Evolutionary conservation across 768 basidiomycete species (phyloP).

Genomic region (Cystobasidium ongulense): DNA sequence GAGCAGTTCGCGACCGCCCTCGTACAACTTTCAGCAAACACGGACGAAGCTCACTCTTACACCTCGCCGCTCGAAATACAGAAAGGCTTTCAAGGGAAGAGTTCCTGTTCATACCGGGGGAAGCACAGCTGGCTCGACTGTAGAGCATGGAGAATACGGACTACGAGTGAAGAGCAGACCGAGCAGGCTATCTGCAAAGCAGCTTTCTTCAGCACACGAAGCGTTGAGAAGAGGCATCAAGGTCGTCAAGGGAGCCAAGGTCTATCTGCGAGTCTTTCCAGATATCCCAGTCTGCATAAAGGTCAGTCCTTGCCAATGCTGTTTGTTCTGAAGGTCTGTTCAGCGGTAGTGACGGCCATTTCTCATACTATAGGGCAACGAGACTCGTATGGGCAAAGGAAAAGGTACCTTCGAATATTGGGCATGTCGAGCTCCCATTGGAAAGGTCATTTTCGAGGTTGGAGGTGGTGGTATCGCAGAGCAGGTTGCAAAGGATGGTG

Average conservation of each 20-base stretch:
- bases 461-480: constrained; percentile 81
- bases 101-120: constrained; percentile 80
- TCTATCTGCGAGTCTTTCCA: constrained; percentile 83
- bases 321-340: no score
- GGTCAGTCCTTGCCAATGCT: constrained; percentile 48
- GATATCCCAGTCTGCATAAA: constrained; percentile 97
- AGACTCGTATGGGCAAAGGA: constrained; percentile 99
- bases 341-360: no score
- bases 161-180: constrained; percentile 66
- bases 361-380: constrained; percentile 86
- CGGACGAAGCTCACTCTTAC: constrained; percentile 50
- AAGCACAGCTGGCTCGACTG: constrained; percentile 82
- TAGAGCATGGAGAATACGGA: constrained; percentile 86
- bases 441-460: constrained; percentile 87
- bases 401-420: constrained; percentile 97
- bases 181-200: constrained; percentile 74
- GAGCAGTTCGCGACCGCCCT: neutral
- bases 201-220: constrained; percentile 75
- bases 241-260: constrained; percentile 74
- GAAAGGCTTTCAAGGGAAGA: constrained; percentile 83
- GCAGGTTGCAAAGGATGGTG: constrained; percentile 86
- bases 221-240: constrained; percentile 85
- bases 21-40: constrained; percentile 9
- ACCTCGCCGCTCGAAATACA: constrained; percentile 70
- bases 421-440: constrained; percentile 84